phyloP scores from a whole-genome alignment of 345 rosid genomes.

The Populus pruinosa region DNA sequence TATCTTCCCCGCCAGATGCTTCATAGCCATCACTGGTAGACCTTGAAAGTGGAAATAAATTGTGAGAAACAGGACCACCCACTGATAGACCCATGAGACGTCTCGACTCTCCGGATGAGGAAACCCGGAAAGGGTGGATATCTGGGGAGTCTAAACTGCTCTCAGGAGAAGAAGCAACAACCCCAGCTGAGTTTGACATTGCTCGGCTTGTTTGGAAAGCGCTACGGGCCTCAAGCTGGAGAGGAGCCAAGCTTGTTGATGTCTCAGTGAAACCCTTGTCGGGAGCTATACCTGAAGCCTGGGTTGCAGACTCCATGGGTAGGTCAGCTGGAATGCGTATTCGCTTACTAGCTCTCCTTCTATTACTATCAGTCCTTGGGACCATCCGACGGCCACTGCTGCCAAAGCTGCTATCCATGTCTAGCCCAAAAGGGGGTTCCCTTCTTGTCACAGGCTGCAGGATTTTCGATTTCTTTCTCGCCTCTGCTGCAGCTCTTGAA shows the following conservation, averaged over 20 bases:
- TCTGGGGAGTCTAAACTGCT: slow-evolving; percentile 96
- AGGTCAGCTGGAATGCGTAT: slow-evolving; percentile 71
- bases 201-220: slow-evolving; percentile 91
- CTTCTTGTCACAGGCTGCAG: slow-evolving; percentile 69
- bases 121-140: slow-evolving; percentile 78
- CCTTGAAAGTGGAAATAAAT: slow-evolving; percentile 75
- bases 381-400: slow-evolving; percentile 68
- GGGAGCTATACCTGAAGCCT: slow-evolving; percentile 32
- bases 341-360: slow-evolving; percentile 66
- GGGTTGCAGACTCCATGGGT: slow-evolving; percentile 55
- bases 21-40: slow-evolving; percentile 94
- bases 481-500: slow-evolving; percentile 93
- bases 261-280: slow-evolving; percentile 54
- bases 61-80: slow-evolving; percentile 43
- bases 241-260: slow-evolving; percentile 76
- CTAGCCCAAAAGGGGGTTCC: slow-evolving; percentile 51
- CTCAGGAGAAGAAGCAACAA: slow-evolving; percentile 84
- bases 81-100: slow-evolving; percentile 53
- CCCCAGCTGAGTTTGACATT: slow-evolving; percentile 71
- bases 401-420: slow-evolving; percentile 67
- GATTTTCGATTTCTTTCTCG: slow-evolving; percentile 83
- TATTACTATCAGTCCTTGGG: slow-evolving; percentile 58
- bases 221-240: slow-evolving; percentile 87
- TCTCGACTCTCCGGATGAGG: slow-evolving; percentile 71
- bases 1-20: slow-evolving; percentile 98